Conservation (phyloP, 2,329 filamentous ascomycete genomes). For the Neofusicoccum umdonicola region DNA sequence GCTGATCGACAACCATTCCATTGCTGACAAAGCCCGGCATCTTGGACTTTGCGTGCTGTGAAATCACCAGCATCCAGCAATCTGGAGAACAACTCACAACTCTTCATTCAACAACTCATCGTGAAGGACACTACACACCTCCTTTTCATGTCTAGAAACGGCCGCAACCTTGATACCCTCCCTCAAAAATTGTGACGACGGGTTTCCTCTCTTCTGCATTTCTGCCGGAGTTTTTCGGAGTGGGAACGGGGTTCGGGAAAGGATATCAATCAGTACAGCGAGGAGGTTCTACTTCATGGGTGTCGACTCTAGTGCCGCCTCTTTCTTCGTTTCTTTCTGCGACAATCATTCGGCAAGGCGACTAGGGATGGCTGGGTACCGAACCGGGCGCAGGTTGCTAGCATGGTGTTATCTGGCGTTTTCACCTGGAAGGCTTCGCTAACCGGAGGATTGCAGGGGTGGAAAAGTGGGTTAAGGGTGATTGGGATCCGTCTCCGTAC, state of each 20-base stretch:
- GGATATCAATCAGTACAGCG: not conserved
- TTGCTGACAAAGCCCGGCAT: too few relatives aligned
- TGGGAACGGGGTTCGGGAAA: not conserved
- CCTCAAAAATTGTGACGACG: not conserved
- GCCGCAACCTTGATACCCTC: constrained; percentile 4
- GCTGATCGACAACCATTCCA: too few relatives aligned
- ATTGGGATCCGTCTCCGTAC: not conserved
- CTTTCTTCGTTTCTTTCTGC: not conserved
- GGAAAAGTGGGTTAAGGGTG: not conserved
- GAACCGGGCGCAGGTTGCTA: not conserved
- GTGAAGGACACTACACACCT: not conserved
- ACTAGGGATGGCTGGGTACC: not conserved
- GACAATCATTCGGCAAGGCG: not conserved
- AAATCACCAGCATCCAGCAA: not conserved
- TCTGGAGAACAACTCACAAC: not conserved
- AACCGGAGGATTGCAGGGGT: not conserved
- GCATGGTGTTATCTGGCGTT: constrained; percentile 1
- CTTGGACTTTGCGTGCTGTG: not conserved
- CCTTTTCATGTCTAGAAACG: constrained; percentile 8
- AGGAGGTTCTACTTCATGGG: not conserved
- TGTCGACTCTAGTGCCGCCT: too few relatives aligned
- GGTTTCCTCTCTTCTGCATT: not conserved
- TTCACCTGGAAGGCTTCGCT: not conserved
- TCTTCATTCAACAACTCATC: not conserved
- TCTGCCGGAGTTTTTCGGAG: not conserved